Percentiles rank a stretch among this genome's conserved stretches.
Evolutionary conservation across 352 stramenopile species (phyloP).

Genomic region (Phytopythium kandeliae): DNA sequence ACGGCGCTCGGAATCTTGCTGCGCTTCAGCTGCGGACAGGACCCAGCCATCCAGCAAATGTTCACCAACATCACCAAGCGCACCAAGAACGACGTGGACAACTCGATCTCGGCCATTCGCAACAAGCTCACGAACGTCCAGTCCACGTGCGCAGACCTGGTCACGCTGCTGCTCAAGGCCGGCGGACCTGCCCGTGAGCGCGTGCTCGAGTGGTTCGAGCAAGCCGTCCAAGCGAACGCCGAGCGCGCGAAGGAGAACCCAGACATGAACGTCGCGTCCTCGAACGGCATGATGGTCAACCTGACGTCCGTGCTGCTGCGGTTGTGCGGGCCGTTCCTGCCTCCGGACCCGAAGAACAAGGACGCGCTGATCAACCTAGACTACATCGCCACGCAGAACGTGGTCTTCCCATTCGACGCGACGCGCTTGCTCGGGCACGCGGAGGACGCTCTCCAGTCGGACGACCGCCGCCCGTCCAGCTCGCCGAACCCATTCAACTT

Average conservation of each 20-base stretch:
- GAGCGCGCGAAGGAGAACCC: conserved; percentile 80
- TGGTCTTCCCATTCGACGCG: conserved; percentile 57
- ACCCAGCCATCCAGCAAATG: conserved; percentile 73
- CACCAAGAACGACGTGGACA: conserved; percentile 73
- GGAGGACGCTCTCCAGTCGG: conserved; percentile 16
- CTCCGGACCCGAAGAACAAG: conserved; percentile 67
- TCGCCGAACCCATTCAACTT: conserved; percentile 89
- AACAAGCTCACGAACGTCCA: conserved; percentile 69
- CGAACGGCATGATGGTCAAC: conserved; percentile 78
- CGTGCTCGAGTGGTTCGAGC: conserved; percentile 70
- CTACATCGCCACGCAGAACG: conserved; percentile 44
- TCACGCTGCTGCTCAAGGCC: conserved; percentile 67
- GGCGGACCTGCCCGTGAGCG: conserved; percentile 47
- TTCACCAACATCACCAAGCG: conserved; percentile 83
- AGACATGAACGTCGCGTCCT: conserved; percentile 51
- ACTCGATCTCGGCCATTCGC: conserved; percentile 56
- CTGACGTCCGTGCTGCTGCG: conserved; percentile 69
- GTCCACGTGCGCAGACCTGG: conserved; percentile 46
- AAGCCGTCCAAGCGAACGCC: conserved; percentile 64
- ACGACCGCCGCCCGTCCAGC: conserved; percentile 11
- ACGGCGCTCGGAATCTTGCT: conserved; percentile 73
- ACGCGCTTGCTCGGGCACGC: conserved; percentile 40
- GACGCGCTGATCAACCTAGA: conserved; percentile 57
- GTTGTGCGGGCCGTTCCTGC: conserved; percentile 77
- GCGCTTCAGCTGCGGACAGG: conserved; percentile 66